These are phyloP conservation scores for Noccaea bulbosa DNA, from an alignment of 345 rosid species.

Conservation along the genomic window DNA sequence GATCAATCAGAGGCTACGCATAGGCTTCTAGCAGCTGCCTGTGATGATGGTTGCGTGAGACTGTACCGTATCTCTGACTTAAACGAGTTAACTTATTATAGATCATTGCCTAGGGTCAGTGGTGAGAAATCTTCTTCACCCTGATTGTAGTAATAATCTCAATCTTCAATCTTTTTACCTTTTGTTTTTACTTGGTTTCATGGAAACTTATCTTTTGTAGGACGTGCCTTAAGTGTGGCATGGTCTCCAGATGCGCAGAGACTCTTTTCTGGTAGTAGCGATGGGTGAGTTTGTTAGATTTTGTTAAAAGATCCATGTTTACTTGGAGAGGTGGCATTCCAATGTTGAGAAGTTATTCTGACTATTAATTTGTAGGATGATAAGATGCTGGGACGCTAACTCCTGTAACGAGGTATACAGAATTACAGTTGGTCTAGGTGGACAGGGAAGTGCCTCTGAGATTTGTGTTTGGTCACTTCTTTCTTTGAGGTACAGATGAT, in stretches of 20 bases:
- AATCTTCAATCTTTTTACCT: not conserved
- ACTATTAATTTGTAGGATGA: slow-evolving; percentile 55
- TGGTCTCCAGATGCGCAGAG: slow-evolving; percentile 70
- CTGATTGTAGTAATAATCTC: not conserved
- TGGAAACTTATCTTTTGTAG: slow-evolving; percentile 48
- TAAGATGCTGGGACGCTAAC: slow-evolving; percentile 91
- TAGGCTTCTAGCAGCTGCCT: slow-evolving; percentile 67
- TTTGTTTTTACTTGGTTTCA: slow-evolving; percentile 17
- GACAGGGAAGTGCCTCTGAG: slow-evolving; percentile 64
- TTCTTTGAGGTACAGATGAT: slow-evolving; percentile 63
- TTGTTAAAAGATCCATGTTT: not conserved
- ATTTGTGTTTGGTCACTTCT: slow-evolving; percentile 90
- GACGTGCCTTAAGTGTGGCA: slow-evolving; percentile 75
- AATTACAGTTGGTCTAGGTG: slow-evolving; percentile 86
- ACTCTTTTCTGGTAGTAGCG: slow-evolving; percentile 85
- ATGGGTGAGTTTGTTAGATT: slow-evolving; percentile 67
- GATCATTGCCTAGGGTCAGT: slow-evolving; percentile 88
- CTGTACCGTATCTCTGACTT: slow-evolving; percentile 58
- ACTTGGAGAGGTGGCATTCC: not conserved
- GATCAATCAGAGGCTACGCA: slow-evolving; percentile 45
- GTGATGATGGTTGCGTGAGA: slow-evolving; percentile 89
- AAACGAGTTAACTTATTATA: slow-evolving; percentile 63
- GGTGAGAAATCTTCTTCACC: slow-evolving; percentile 73
- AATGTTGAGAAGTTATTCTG: not conserved
- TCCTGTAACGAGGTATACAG: slow-evolving; percentile 72